Base-by-base conservation (phyloP, 2,329 filamentous ascomycete genomes). In the Aureobasidium sp. region DNA sequence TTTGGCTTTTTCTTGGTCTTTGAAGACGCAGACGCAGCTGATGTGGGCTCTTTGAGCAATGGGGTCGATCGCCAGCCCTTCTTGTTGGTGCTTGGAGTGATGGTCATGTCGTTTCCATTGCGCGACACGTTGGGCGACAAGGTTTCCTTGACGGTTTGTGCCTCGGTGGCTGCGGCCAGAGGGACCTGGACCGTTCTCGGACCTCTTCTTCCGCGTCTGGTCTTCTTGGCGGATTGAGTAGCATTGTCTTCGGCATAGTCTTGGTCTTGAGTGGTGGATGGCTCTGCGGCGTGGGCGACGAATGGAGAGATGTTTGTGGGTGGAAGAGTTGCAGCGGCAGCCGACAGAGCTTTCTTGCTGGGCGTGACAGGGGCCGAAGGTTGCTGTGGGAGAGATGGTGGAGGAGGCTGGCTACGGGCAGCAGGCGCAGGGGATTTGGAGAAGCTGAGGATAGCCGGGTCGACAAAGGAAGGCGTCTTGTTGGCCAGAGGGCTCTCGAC, bases 361-460 rank as follows among this genome's bases (percentile, higher is more conserved):
- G 77, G 77, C 27, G 75, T 78, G 7, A 77, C 74, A 20, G 77
- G 73, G 14, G 66, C 58, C 1, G 42, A 55, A 44, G 64, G 57
- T 8, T 59, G 52, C 7, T 62, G 47, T 31, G 29, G 44, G 15
- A 39, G 42, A 62, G 31, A 66, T 41, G 44, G 59, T 63, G 34
- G 66, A 36, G 47, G 68, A 62, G 39, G 63, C 63, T 51, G 52
- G 25, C n/a, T 66, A 29, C 37, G 64, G 59, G 51, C 41, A 36
- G 67, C 62, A 15, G 67, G 45, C 42, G 69, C 68, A 51, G 69
- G 72, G 56, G 68, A 74, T 64, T 68, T 78, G 22, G 73, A 73
- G 71, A 90, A 83, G 70, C 89, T 91, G 49, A 95, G 72, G 61
- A 95, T 95, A 3, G 90, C 90, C 12, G 90, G 90, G 68, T 95